phyloP scores from a whole-genome alignment of 768 basidiomycete species.

The Kwoniella bestiolae region DNA sequence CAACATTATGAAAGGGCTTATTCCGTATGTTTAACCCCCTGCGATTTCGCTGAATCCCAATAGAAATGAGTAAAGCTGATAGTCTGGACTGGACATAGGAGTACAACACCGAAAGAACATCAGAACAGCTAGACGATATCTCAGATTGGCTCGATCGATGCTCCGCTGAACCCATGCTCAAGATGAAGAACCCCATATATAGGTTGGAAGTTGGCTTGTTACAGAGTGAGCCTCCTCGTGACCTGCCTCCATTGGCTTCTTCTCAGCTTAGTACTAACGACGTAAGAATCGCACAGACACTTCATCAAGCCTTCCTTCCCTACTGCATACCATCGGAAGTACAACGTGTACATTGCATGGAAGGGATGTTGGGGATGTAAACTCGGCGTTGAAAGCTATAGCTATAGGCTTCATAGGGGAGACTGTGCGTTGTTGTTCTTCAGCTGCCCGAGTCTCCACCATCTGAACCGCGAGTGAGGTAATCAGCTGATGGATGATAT shows the following conservation, averaged over 20 bases:
- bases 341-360: constrained; percentile 24
- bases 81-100: constrained; percentile 29
- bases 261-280: too few relatives aligned
- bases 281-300: constrained; percentile 30
- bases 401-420: constrained; percentile 38
- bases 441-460: background rate
- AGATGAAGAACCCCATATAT: constrained; percentile 15
- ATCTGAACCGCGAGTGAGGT: background rate
- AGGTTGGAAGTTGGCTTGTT: constrained; percentile 40
- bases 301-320: constrained; percentile 14
- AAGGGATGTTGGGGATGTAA: constrained; percentile 32
- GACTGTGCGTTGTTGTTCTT: constrained; percentile 23
- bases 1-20: constrained; percentile 24
- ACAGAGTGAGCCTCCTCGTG: constrained; percentile 43
- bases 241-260: too few relatives aligned
- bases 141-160: constrained; percentile 45
- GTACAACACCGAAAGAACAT: constrained; percentile 28
- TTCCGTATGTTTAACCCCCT: constrained; percentile 18
- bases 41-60: too few relatives aligned
- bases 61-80: too few relatives aligned
- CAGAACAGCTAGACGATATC: constrained; percentile 47
- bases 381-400: constrained; percentile 23
- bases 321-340: constrained; percentile 15
- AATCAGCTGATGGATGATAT: constrained; percentile 3
- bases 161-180: constrained; percentile 23